A percentile compares a stretch with the other conserved stretches of the same genome.
Conservation (phyloP, 2,329 filamentous ascomycete species). For the Fulvia fulva region DNA sequence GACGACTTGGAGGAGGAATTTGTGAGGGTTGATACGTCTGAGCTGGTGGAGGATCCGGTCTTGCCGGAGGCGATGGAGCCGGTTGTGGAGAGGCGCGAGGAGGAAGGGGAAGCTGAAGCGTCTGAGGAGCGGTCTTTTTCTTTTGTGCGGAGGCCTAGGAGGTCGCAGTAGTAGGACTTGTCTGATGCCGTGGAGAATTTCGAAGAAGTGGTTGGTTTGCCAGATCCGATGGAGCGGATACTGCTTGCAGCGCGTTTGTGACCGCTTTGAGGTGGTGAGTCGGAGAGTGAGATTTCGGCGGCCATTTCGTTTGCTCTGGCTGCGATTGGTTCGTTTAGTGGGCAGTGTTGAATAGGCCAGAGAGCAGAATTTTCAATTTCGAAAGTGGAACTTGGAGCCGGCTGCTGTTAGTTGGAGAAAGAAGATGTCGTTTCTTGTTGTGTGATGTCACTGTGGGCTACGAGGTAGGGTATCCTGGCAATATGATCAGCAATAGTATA, state of each 20-base stretch:
- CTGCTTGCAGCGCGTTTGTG: conserved; percentile 3
- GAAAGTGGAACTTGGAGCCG: too few relatives aligned
- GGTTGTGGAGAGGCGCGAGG: background rate
- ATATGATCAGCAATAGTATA: background rate
- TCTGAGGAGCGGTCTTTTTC: background rate
- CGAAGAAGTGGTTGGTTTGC: background rate
- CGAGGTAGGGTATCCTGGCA: background rate
- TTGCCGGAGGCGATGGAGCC: conserved; percentile 4
- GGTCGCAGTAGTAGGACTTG: background rate
- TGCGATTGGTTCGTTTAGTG: background rate
- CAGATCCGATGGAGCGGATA: background rate
- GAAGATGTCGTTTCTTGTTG: background rate
- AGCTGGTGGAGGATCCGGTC: background rate
- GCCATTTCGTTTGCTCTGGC: background rate
- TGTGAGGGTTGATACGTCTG: background rate
- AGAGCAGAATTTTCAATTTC: background rate
- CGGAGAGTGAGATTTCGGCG: background rate
- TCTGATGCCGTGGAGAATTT: background rate
- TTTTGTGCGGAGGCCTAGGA: background rate
- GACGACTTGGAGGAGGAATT: background rate
- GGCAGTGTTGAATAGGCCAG: background rate
- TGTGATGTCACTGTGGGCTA: background rate
- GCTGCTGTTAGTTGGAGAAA: background rate
- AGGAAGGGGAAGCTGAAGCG: background rate
- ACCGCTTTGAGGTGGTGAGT: background rate